These are phyloP conservation scores for Tolypocladium inflatum DNA, from an alignment of 2,329 filamentous ascomycete genomes.

Conservation along the genomic window DNA sequence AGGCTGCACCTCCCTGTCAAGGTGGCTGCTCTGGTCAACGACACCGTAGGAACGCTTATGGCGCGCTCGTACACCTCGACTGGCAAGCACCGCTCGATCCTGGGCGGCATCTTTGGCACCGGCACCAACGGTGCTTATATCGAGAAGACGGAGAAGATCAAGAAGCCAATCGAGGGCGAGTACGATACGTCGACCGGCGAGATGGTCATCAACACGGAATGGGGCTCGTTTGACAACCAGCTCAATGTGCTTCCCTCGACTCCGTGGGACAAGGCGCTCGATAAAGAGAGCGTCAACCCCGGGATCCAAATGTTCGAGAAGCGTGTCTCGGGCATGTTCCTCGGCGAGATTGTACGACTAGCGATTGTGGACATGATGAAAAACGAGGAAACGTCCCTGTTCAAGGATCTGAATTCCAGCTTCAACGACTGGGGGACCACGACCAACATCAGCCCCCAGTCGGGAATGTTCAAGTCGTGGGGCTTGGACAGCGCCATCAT, in stretches of 20 bases:
- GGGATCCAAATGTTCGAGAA: conserved; percentile 99
- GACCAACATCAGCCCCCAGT: conserved; percentile 55
- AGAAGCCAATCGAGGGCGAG: conserved; percentile 61
- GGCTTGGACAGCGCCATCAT: conserved; percentile 86
- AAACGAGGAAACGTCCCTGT: conserved; percentile 57
- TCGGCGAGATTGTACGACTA: conserved; percentile 84
- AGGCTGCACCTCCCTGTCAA: conserved; percentile 76
- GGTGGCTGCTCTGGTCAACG: conserved; percentile 94
- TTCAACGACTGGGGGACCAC: conserved; percentile 62
- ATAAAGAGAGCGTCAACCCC: conserved; percentile 75
- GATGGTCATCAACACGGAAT: conserved; percentile 98
- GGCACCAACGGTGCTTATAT: conserved; percentile 97
- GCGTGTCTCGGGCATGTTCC: conserved; percentile 94
- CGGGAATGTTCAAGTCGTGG: conserved; percentile 69
- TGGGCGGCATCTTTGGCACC: conserved; percentile 97
- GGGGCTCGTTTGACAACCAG: conserved; percentile 96
- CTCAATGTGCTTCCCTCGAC: conserved; percentile 83
- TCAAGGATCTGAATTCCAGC: conserved; percentile 66
- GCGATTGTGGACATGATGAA: conserved; percentile 65
- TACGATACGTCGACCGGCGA: conserved; percentile 76
- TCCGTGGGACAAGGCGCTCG: conserved; percentile 69
- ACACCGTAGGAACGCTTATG: conserved; percentile 97
- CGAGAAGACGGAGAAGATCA: conserved; percentile 79
- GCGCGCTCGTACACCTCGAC: conserved; percentile 91
- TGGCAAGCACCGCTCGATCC: conserved; percentile 72